phyloP scores from a whole-genome alignment of 1,284 basidiomycete species.

The Cutaneotrichosporon sp. region DNA sequence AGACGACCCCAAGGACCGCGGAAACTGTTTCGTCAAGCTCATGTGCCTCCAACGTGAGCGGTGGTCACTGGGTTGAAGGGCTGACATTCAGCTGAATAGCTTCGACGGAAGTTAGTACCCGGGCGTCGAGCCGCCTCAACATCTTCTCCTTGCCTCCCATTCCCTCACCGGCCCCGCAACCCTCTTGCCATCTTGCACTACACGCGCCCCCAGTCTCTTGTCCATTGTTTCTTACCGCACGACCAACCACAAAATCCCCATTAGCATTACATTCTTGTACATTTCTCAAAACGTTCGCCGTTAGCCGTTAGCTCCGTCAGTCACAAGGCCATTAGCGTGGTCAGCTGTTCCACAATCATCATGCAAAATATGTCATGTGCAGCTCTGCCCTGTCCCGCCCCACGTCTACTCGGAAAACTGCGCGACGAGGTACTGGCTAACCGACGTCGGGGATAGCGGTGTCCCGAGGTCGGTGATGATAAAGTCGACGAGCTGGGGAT shows the following conservation, averaged over 20 bases:
- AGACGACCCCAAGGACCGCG: slow-evolving; percentile 1
- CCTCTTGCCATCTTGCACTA: too few species aligned
- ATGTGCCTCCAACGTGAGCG: slow-evolving; percentile 1
- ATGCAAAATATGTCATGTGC: slow-evolving; percentile 9
- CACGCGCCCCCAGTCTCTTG: too few species aligned
- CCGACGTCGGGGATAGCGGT: slow-evolving; percentile 42
- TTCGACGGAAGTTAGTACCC: too few species aligned
- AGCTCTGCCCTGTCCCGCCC: background rate
- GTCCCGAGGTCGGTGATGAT: slow-evolving; percentile 49
- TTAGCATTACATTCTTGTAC: too few species aligned
- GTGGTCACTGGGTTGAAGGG: background rate
- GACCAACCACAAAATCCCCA: too few species aligned
- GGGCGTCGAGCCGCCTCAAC: too few species aligned
- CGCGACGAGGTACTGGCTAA: slow-evolving; percentile 49
- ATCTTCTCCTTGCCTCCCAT: too few species aligned
- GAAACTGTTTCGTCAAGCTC: slow-evolving; percentile 11
- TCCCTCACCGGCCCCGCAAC: too few species aligned
- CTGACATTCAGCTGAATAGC: background rate
- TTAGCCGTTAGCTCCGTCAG: too few species aligned
- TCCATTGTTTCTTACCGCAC: background rate
- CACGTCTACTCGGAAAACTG: slow-evolving; percentile 44
- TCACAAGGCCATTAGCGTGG: too few species aligned
- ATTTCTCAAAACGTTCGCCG: too few species aligned
- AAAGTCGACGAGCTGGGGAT: slow-evolving; percentile 49
- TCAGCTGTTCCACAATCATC: background rate